These are phyloP conservation scores for Naematelia aurantialba DNA, from an alignment of 768 basidiomycete genomes.

Conservation along the genomic window DNA sequence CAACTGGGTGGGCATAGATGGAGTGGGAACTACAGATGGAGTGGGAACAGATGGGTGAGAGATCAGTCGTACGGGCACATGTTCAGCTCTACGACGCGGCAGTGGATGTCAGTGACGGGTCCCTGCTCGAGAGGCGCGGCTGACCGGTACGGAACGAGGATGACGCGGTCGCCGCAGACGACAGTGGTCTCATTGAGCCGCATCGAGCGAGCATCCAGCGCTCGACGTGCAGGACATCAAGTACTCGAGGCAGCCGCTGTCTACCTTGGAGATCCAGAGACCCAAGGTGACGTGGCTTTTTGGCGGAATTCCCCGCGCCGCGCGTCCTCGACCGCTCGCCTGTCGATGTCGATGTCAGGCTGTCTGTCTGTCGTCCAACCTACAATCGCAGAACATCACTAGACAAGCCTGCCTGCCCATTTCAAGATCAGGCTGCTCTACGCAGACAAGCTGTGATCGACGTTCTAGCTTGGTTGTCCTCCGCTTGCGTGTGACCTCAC, in stretches of 20 bases:
- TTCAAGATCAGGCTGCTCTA: no score
- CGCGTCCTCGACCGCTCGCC: background rate
- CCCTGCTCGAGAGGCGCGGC: background rate
- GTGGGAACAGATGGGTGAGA: background rate
- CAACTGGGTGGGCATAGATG: no score
- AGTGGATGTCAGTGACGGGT: constrained; percentile 44
- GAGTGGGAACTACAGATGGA: background rate
- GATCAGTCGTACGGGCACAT: constrained; percentile 52
- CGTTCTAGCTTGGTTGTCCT: no score
- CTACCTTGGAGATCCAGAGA: no score
- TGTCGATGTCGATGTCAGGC: background rate
- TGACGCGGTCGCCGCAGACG: constrained; percentile 63
- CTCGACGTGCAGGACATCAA: no score
- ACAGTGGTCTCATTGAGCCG: constrained; percentile 63
- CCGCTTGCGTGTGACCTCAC: background rate
- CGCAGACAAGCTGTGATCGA: no score
- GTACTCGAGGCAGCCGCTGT: no score
- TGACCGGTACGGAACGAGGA: constrained; percentile 75
- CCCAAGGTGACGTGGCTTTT: background rate
- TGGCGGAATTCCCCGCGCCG: background rate
- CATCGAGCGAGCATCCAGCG: constrained; percentile 57
- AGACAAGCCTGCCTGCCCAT: no score
- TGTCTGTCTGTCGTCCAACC: no score
- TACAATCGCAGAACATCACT: no score
- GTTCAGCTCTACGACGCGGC: constrained; percentile 46